Evolutionary conservation across 768 basidiomycete genomes (phyloP).

Genomic region (Tylopilus vinaceipallidus): DNA sequence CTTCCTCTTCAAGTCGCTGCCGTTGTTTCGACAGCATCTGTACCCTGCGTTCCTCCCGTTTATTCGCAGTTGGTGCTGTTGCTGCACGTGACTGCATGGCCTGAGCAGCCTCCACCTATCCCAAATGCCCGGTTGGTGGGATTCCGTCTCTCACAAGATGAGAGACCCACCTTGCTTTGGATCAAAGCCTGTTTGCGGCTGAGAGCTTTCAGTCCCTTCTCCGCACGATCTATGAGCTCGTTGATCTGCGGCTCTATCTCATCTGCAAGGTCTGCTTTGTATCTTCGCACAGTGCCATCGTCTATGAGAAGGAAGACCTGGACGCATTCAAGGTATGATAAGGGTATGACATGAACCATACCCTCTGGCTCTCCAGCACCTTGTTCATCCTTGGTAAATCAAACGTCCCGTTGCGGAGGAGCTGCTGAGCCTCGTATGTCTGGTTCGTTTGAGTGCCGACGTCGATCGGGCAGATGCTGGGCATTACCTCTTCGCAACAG

Average conservation of each 20-base stretch:
- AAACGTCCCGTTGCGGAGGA: constrained; percentile 65
- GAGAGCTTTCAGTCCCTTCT: constrained; percentile 61
- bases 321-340: constrained; percentile 4
- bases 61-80: constrained; percentile 53
- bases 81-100: constrained; percentile 39
- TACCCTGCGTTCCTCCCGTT: constrained; percentile 63
- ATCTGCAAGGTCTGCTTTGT: constrained; percentile 72
- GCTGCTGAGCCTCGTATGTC: constrained; percentile 66
- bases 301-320: constrained; percentile 76
- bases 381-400: constrained; percentile 72
- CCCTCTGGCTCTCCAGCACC: constrained; percentile 66
- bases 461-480: not conserved
- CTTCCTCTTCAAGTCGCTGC: constrained; percentile 64
- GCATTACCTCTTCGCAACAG: constrained; percentile 71
- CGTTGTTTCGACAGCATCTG: constrained; percentile 66
- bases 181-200: constrained; percentile 60
- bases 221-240: constrained; percentile 69
- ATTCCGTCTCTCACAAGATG: not conserved
- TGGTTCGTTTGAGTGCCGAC: constrained; percentile 25
- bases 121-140: not conserved
- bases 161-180: constrained; percentile 54
- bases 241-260: constrained; percentile 81
- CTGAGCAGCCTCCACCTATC: constrained; percentile 56
- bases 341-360: constrained; percentile 26
- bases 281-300: constrained; percentile 67